A percentile compares a stretch with the other conserved stretches of the same genome.
These are phyloP conservation scores for Phytophthora pistaciae DNA, from an alignment of 352 stramenopile genomes.

Conservation along the genomic window DNA sequence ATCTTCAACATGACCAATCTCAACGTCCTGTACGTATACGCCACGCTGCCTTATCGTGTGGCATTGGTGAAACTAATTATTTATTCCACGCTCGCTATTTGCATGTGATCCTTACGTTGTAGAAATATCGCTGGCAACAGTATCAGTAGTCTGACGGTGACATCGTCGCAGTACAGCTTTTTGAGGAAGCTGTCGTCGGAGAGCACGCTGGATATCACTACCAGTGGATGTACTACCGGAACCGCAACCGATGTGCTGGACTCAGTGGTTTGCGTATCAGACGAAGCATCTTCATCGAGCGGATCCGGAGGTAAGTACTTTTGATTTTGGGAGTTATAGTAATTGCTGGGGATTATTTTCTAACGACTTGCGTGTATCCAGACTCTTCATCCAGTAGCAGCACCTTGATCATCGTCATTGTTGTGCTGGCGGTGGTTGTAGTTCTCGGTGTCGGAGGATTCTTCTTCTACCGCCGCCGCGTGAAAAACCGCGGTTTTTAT, in stretches of 20 bases:
- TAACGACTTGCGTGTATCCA: constrained; percentile 8
- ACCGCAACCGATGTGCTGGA: constrained; percentile 57
- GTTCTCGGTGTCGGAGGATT: constrained; percentile 56
- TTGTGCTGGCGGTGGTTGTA: constrained; percentile 59
- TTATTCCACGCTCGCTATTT: background rate
- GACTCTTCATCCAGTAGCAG: constrained; percentile 47
- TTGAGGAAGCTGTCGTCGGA: constrained; percentile 49
- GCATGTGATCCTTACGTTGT: background rate
- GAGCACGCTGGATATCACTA: constrained; percentile 55
- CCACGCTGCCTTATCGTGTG: background rate
- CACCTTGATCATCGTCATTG: constrained; percentile 61
- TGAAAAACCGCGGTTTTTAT: constrained; percentile 49
- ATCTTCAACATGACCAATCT: constrained; percentile 83
- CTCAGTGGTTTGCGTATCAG: constrained; percentile 62
- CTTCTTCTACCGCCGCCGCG: constrained; percentile 59
- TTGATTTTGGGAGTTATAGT: background rate
- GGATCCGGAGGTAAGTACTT: constrained; percentile 26
- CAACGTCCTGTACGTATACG: constrained; percentile 56
- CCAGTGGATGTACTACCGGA: constrained; percentile 43
- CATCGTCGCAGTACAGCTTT: constrained; percentile 50
- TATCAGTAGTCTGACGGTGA: constrained; percentile 56
- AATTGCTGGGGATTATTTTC: background rate
- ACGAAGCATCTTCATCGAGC: constrained; percentile 20
- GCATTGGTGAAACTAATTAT: background rate
- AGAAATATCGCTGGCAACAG: constrained; percentile 69